Base-by-base conservation (phyloP, 495 filamentous ascomycete genomes). In the Xylaria scruposa region DNA sequence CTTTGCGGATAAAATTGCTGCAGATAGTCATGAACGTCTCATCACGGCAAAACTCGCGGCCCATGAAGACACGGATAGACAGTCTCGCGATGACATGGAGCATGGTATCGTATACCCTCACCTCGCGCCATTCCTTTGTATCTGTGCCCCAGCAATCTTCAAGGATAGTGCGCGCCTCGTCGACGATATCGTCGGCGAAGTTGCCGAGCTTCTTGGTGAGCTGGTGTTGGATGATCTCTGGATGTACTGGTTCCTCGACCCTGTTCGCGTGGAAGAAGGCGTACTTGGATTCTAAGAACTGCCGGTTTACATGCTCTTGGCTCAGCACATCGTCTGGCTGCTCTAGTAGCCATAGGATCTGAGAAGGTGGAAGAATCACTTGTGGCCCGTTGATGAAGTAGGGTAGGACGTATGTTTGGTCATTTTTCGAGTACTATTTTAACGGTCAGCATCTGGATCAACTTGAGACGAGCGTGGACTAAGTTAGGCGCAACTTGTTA, bases 41-140 rank as follows among this genome's bases (percentile, higher is more conserved):
- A 60, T 87, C 79, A 1, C 81, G 85, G 66, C 85, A 87, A 6
- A 87, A 72, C 13, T 80, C 77, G 1, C 78, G 66, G 5, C 87
- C 86, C 49, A 87, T 75, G 31, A 88, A 82, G 31, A 87, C 79
- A 26, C 83, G 74, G 13, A 81, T 81, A 0, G 83, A 83, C 3
- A 87, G 71, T 24, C 84, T 78, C 15, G 81, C 76, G 38, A 87
- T 74, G 26, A 86, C 72, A 12, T 77, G 68, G 19, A 84, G 74
- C 67, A 85, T 79, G 5, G 78, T 81, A 3, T 82, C 75, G 58
- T 82, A 81, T 13, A 85, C 77, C 7, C 65, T 72, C 15, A 87
- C 76, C 13, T 83, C 81, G 13, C 69, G 80, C 82, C 82, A 85
- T 15, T 77, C 71, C 5, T 58, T 47, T 40, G 74, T 78, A 65